phyloP scores from a whole-genome alignment of 805 yeast genomes.

The Candida yuanshanica region DNA sequence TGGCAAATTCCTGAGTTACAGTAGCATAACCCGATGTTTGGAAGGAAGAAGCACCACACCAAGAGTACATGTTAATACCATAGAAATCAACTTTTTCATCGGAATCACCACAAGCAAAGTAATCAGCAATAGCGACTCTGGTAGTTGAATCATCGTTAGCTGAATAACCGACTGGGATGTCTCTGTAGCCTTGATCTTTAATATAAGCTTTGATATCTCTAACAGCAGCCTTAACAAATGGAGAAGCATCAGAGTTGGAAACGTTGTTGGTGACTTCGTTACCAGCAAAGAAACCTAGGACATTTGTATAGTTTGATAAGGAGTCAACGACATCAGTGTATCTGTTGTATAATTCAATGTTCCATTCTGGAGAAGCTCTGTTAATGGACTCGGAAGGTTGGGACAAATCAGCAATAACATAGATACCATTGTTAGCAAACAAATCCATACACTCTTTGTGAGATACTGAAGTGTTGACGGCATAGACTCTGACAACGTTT shows the following conservation, averaged over 20 bases:
- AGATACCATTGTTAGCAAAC: constrained; percentile 74
- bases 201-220: constrained; percentile 77
- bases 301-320: constrained; percentile 65
- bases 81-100: constrained; percentile 63
- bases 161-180: constrained; percentile 86
- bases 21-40: constrained; percentile 59
- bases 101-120: constrained; percentile 67
- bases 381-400: constrained; percentile 69
- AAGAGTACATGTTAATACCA: constrained; percentile 83
- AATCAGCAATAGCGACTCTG: constrained; percentile 69
- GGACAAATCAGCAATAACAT: constrained; percentile 77
- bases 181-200: constrained; percentile 54
- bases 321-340: constrained; percentile 73
- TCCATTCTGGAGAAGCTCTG: constrained; percentile 69
- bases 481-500: constrained; percentile 72
- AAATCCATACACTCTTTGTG: constrained; percentile 68
- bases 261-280: constrained; percentile 78
- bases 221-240: constrained; percentile 85
- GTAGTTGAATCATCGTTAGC: constrained; percentile 74
- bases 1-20: constrained; percentile 66
- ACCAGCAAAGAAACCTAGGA: constrained; percentile 87
- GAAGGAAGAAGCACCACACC: constrained; percentile 72
- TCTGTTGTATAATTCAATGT: constrained; percentile 56
- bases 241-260: constrained; percentile 72
- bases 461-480: constrained; percentile 57